Evolutionary conservation across 805 yeast species (phyloP).

Genomic region (Komagataella pseudopastoris): DNA sequence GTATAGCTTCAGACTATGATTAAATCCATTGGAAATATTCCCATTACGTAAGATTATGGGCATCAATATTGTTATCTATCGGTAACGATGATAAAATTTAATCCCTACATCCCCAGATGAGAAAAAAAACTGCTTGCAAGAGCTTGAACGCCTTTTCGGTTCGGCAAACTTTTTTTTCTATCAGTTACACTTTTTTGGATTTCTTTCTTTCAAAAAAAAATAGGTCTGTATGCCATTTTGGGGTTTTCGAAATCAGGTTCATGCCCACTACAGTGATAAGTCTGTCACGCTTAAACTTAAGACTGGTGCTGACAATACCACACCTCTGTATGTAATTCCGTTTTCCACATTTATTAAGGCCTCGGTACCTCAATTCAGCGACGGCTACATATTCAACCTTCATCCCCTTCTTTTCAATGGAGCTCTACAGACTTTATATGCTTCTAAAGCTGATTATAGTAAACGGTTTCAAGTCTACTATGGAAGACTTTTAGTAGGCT

Average conservation of each 20-base stretch:
- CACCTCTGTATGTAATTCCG: conserved; percentile 10
- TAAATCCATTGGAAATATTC: neutral
- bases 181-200: neutral
- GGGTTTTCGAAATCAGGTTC: conserved; percentile 19
- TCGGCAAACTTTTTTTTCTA: neutral
- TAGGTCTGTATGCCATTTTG: conserved; percentile 10
- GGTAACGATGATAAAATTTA: too few relatives aligned
- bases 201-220: neutral
- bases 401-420: conserved; percentile 35
- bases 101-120: neutral
- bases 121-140: neutral
- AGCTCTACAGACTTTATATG: conserved; percentile 34
- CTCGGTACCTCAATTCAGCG: conserved; percentile 25
- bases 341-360: conserved; percentile 20
- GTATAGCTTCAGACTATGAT: neutral
- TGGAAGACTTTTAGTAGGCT: conserved; percentile 27
- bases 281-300: conserved; percentile 14
- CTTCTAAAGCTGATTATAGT: conserved; percentile 29
- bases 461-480: conserved; percentile 27
- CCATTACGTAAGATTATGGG: neutral
- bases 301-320: neutral
- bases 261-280: conserved; percentile 10
- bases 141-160: neutral
- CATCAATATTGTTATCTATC: too few relatives aligned
- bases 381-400: conserved; percentile 24